phyloP scores from a whole-genome alignment of 345 rosid genomes.

The Camelina sativa region DNA sequence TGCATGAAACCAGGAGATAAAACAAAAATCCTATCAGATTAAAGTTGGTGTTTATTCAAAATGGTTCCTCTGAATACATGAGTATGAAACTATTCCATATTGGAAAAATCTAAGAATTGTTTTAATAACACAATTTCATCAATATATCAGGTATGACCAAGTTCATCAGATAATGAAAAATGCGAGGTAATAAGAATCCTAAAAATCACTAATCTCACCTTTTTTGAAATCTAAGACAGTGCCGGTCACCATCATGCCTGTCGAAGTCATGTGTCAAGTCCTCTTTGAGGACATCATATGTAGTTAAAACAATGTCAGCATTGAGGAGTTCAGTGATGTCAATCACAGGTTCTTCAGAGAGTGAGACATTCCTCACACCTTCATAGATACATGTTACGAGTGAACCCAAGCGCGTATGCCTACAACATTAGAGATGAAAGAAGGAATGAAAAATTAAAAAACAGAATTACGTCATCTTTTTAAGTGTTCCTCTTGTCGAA shows the following conservation, averaged over 20 bases:
- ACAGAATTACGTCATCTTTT: neutral
- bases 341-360: conserved; percentile 55
- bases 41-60: neutral
- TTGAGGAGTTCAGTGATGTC: conserved; percentile 68
- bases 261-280: conserved; percentile 93
- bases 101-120: conserved; percentile 1
- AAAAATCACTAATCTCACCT: conserved; percentile 56
- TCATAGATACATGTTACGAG: conserved; percentile 74
- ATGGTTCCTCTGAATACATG: neutral
- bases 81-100: conserved; percentile 1
- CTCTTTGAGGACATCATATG: conserved; percentile 96
- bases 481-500: conserved; percentile 20
- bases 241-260: conserved; percentile 95
- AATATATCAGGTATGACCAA: neutral
- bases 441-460: conserved; percentile 21
- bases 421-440: conserved; percentile 44
- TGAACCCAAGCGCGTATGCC: conserved; percentile 89
- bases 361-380: conserved; percentile 75
- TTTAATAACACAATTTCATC: neutral
- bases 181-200: conserved; percentile 2
- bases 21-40: conserved; percentile 9
- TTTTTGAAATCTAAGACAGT: conserved; percentile 83
- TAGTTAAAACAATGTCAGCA: conserved; percentile 85
- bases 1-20: conserved; percentile 16
- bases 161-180: conserved; percentile 9